Percentiles rank a stretch among this genome's conserved stretches.
Evolutionary conservation across 768 basidiomycete species (phyloP).

Genomic region (Boletus tomentosulus): DNA sequence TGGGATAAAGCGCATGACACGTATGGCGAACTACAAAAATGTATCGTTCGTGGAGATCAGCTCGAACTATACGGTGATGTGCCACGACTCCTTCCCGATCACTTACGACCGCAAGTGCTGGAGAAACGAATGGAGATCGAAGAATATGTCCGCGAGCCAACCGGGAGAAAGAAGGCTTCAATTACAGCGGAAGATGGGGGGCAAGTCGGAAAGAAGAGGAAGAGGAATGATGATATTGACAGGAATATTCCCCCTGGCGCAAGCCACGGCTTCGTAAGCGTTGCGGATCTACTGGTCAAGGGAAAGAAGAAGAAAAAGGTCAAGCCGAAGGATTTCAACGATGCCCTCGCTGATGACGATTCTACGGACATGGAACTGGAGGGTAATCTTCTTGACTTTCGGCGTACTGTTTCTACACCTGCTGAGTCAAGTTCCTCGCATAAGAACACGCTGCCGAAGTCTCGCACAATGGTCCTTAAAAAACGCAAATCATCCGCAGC

Average conservation of each 20-base stretch:
- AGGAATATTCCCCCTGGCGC: slow-evolving; percentile 78
- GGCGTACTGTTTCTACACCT: slow-evolving; percentile 51
- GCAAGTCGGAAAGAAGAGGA: slow-evolving; percentile 52
- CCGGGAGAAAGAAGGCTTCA: slow-evolving; percentile 31
- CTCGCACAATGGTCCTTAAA: slow-evolving; percentile 39
- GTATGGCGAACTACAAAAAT: slow-evolving; percentile 85
- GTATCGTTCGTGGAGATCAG: slow-evolving; percentile 79
- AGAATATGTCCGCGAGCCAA: slow-evolving; percentile 56
- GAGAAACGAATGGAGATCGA: slow-evolving; percentile 84
- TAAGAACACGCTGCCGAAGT: slow-evolving; percentile 41
- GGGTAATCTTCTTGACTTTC: slow-evolving; percentile 44
- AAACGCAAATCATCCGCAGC: slow-evolving; percentile 13
- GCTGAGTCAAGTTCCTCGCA: slow-evolving; percentile 31
- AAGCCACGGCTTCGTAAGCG: slow-evolving; percentile 65
- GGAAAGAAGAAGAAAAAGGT: slow-evolving; percentile 44
- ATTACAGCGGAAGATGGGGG: slow-evolving; percentile 23
- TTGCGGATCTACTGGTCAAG: slow-evolving; percentile 57
- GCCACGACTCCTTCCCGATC: slow-evolving; percentile 74
- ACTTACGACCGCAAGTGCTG: slow-evolving; percentile 69
- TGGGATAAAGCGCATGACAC: slow-evolving; percentile 83
- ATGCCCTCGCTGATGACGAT: slow-evolving; percentile 53
- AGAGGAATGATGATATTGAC: slow-evolving; percentile 60
- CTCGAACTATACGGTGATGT: slow-evolving; percentile 95
- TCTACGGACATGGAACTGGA: slow-evolving; percentile 67
- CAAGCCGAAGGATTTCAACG: slow-evolving; percentile 44